Percentiles rank a stretch among this genome's conserved stretches.
These are phyloP conservation scores for Suillus bovinus DNA, from an alignment of 768 basidiomycete genomes.

Conservation along the genomic window DNA sequence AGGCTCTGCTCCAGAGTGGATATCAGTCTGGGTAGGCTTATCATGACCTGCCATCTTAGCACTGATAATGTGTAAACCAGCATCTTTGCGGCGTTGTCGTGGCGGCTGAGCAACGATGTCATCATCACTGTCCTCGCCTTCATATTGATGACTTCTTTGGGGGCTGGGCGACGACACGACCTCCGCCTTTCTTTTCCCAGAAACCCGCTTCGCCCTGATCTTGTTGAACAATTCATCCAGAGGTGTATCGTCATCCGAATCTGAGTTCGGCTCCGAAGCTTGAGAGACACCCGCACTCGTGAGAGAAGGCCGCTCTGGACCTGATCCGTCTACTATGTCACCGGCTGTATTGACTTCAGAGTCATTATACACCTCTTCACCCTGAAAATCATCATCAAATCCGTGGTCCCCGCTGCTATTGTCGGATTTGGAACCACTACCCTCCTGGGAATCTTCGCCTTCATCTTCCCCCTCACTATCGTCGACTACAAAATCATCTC, in stretches of 20 bases:
- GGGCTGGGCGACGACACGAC: background rate
- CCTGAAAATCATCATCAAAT: background rate
- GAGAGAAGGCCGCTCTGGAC: background rate
- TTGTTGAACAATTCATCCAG: background rate
- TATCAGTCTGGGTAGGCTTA: background rate
- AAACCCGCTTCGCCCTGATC: background rate
- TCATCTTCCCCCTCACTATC: background rate
- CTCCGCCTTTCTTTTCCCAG: background rate
- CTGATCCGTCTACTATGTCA: background rate
- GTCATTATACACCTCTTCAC: background rate
- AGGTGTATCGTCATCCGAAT: conserved; percentile 1
- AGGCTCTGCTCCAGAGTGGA: background rate
- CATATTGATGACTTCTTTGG: background rate
- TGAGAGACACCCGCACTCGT: background rate
- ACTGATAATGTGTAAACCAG: background rate
- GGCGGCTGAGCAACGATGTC: background rate
- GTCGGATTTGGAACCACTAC: background rate
- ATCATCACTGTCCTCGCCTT: background rate
- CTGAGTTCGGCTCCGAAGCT: background rate
- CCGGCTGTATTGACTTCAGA: background rate
- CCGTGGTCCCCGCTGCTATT: background rate
- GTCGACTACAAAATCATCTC: conserved; percentile 5
- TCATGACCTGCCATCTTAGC: background rate
- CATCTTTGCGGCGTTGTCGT: background rate
- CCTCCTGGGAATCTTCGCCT: background rate